Conservation (phyloP, 2,329 filamentous ascomycete genomes). For the Fusarium sp. region DNA sequence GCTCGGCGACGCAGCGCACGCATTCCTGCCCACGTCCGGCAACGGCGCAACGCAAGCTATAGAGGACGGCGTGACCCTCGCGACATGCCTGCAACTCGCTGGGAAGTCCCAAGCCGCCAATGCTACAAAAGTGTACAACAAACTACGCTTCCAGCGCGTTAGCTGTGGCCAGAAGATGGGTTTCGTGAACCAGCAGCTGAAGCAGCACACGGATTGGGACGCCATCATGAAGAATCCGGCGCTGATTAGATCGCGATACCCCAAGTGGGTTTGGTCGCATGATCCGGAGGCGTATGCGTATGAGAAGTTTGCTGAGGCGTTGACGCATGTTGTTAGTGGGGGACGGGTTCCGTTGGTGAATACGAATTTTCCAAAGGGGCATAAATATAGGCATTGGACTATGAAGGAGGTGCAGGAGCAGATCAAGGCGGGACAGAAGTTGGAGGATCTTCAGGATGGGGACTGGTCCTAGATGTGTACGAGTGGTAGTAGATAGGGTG, state of each 20-base stretch:
- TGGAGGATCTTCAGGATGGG: slow-evolving; percentile 29
- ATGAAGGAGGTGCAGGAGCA: slow-evolving; percentile 30
- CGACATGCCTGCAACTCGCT: slow-evolving; percentile 13
- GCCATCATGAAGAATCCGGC: slow-evolving; percentile 28
- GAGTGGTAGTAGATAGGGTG: not conserved
- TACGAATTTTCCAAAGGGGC: slow-evolving; percentile 23
- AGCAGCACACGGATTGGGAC: slow-evolving; percentile 28
- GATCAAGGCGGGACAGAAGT: slow-evolving; percentile 17
- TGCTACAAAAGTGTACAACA: slow-evolving; percentile 14
- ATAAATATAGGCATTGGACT: slow-evolving; percentile 28
- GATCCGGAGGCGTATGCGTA: slow-evolving; percentile 28
- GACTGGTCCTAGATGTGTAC: slow-evolving; percentile 8
- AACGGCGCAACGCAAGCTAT: slow-evolving; percentile 26
- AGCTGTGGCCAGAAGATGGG: slow-evolving; percentile 27
- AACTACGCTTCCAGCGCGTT: slow-evolving; percentile 12
- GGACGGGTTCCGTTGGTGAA: slow-evolving; percentile 18
- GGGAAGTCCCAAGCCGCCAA: slow-evolving; percentile 16
- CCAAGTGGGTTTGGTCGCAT: slow-evolving; percentile 27
- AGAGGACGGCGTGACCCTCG: slow-evolving; percentile 26
- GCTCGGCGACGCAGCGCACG: slow-evolving; percentile 24
- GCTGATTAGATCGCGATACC: slow-evolving; percentile 16
- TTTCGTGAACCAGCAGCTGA: slow-evolving; percentile 24
- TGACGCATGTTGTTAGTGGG: slow-evolving; percentile 20
- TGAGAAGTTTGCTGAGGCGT: slow-evolving; percentile 28
- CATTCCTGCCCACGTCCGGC: slow-evolving; percentile 21